Evolutionary conservation across 306 rosid species (phyloP).

Genomic region (Citrullus mucosospermus): DNA sequence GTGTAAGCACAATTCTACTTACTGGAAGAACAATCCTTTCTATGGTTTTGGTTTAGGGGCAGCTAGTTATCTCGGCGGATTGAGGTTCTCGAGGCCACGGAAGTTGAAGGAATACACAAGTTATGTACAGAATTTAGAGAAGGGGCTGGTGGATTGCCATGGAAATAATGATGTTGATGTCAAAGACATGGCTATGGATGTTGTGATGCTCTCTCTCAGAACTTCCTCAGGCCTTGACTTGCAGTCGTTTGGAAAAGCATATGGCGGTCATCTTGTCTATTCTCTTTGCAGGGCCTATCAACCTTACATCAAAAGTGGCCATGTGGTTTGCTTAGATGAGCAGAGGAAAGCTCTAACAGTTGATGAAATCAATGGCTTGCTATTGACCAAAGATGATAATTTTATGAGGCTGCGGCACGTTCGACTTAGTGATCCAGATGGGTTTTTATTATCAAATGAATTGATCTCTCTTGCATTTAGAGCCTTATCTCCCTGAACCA

Average conservation of each 20-base stretch:
- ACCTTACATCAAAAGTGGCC: slow-evolving; percentile 71
- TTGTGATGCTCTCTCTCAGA: slow-evolving; percentile 80
- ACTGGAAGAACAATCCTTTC: slow-evolving; percentile 85
- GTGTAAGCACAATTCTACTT: slow-evolving; percentile 75
- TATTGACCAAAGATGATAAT: slow-evolving; percentile 9
- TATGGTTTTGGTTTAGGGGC: slow-evolving; percentile 87
- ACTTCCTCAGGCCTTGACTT: slow-evolving; percentile 65
- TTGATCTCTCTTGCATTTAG: slow-evolving; percentile 74
- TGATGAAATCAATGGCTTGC: slow-evolving; percentile 23
- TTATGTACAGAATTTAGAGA: slow-evolving; percentile 64
- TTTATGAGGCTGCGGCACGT: slow-evolving; percentile 26
- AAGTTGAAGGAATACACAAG: slow-evolving; percentile 44
- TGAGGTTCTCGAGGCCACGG: slow-evolving; percentile 76
- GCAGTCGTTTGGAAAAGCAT: slow-evolving; percentile 38
- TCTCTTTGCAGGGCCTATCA: slow-evolving; percentile 50
- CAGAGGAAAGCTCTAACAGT: slow-evolving; percentile 28
- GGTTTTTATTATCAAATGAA: slow-evolving; percentile 84
- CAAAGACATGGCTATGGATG: slow-evolving; percentile 66
- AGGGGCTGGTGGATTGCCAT: slow-evolving; percentile 31
- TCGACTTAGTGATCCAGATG: slow-evolving; percentile 82
- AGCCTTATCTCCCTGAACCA: slow-evolving; percentile 41
- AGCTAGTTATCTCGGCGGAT: slow-evolving; percentile 61
- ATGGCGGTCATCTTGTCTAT: slow-evolving; percentile 36
- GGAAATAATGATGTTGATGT: slow-evolving; percentile 12
- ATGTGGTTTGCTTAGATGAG: slow-evolving; percentile 55